phyloP scores from a whole-genome alignment of 441 rosid species.

The Arabidopsis lyrata region DNA sequence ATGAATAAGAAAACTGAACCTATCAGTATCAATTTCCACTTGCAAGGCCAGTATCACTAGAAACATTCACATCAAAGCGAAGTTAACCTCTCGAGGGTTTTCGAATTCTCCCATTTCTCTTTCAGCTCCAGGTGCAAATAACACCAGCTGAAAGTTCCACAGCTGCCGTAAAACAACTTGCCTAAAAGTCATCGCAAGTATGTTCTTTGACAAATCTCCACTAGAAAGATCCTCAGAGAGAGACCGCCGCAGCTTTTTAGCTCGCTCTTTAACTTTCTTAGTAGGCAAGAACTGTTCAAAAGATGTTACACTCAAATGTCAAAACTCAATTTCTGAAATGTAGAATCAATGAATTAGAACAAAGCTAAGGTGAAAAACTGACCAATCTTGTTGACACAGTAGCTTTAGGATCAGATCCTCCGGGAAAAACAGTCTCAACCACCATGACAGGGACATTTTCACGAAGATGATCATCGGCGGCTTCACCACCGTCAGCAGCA shows the following conservation, averaged over 20 bases:
- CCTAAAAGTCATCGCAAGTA: constrained; percentile 90
- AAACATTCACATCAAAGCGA: constrained; percentile 47
- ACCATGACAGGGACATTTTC: constrained; percentile 76
- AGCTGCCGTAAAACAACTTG: constrained; percentile 83
- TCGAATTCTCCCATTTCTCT: constrained; percentile 74
- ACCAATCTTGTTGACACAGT: constrained; percentile 86
- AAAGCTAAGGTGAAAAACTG: constrained; percentile 29
- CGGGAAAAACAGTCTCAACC: constrained; percentile 84
- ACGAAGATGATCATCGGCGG: constrained; percentile 71
- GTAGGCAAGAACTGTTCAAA: constrained; percentile 80
- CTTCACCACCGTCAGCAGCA: constrained; percentile 91
- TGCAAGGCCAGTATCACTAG: constrained; percentile 51
- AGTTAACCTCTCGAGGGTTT: constrained; percentile 75
- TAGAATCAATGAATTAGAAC: neutral
- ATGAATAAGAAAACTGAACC: constrained; percentile 67
- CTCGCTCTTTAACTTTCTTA: constrained; percentile 75
- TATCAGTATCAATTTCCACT: constrained; percentile 63
- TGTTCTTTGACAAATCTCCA: constrained; percentile 56
- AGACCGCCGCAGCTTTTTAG: constrained; percentile 57
- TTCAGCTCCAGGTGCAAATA: constrained; percentile 71
- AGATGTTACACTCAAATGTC: constrained; percentile 8
- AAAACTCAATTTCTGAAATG: constrained; percentile 5
- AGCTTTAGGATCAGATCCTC: constrained; percentile 59
- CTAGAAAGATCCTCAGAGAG: constrained; percentile 54
- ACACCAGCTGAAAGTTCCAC: constrained; percentile 74